These are phyloP conservation scores for Prunus dulcis DNA, from an alignment of 306 rosid genomes.

Conservation along the genomic window DNA sequence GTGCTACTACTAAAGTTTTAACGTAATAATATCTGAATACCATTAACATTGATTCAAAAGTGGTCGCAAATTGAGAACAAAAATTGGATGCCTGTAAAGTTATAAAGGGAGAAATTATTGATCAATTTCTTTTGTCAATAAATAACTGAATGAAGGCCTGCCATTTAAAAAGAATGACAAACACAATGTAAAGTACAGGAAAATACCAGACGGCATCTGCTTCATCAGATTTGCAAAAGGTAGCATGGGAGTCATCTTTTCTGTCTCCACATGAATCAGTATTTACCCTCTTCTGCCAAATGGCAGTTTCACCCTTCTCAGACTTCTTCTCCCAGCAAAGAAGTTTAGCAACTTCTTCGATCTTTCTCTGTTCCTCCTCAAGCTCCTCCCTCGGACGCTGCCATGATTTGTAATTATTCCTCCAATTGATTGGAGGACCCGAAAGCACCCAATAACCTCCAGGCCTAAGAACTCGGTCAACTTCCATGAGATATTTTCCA, in stretches of 20 bases:
- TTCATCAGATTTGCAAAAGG: slow-evolving; percentile 54
- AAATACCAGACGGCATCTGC: slow-evolving; percentile 76
- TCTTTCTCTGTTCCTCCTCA: slow-evolving; percentile 73
- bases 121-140: not conserved
- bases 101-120: not conserved
- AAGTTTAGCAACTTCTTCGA: slow-evolving; percentile 76
- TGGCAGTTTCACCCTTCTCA: slow-evolving; percentile 76
- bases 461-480: slow-evolving; percentile 94
- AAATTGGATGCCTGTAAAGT: not conserved
- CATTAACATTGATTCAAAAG: not conserved
- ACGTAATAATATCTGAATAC: not conserved
- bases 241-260: slow-evolving; percentile 56
- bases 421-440: slow-evolving; percentile 98
- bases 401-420: slow-evolving; percentile 72
- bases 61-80: not conserved
- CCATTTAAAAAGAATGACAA: not conserved
- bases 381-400: slow-evolving; percentile 86
- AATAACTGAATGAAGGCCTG: not conserved
- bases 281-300: slow-evolving; percentile 80
- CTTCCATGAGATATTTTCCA: slow-evolving; percentile 89
- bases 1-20: not conserved
- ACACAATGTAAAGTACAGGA: not conserved
- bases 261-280: slow-evolving; percentile 63
- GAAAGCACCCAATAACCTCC: slow-evolving; percentile 99
- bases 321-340: slow-evolving; percentile 97